Conservation (phyloP, 345 rosid species). For the Euphorbia peplus region DNA sequence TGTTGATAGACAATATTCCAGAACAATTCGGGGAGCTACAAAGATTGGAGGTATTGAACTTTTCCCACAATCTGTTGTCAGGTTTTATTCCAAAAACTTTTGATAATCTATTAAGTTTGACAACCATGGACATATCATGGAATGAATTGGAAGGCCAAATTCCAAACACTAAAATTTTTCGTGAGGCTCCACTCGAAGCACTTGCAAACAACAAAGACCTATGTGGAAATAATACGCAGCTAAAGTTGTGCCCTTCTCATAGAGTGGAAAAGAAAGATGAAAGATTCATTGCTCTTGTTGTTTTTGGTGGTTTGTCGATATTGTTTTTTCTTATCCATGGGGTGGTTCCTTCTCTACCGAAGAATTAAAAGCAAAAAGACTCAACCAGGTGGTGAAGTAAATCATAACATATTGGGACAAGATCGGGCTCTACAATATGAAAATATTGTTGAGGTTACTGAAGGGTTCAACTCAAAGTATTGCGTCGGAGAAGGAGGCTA, state of each 20-base stretch:
- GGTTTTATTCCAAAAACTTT: too few species aligned
- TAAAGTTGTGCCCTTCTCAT: neutral
- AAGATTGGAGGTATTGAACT: too few species aligned
- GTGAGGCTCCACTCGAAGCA: too few species aligned
- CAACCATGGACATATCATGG: too few species aligned
- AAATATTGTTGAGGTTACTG: neutral
- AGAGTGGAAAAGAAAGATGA: neutral
- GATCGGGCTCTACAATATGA: slow-evolving; percentile 1
- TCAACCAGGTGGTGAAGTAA: neutral
- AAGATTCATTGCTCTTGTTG: neutral
- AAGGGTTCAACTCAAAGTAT: neutral
- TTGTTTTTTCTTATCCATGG: neutral
- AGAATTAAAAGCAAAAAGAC: neutral
- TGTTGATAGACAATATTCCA: too few species aligned
- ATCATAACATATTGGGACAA: neutral
- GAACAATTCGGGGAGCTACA: too few species aligned
- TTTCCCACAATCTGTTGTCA: too few species aligned
- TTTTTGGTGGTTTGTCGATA: neutral
- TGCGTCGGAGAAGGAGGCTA: neutral
- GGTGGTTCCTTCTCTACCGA: neutral
- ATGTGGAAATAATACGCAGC: neutral
- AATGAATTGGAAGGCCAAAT: too few species aligned
- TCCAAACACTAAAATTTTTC: too few species aligned
- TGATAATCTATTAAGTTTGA: too few species aligned
- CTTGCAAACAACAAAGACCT: too few species aligned